Percentiles rank a stretch among this genome's conserved stretches.
Conservation (phyloP, 805 yeast species). For the Priceomyces castillae region DNA sequence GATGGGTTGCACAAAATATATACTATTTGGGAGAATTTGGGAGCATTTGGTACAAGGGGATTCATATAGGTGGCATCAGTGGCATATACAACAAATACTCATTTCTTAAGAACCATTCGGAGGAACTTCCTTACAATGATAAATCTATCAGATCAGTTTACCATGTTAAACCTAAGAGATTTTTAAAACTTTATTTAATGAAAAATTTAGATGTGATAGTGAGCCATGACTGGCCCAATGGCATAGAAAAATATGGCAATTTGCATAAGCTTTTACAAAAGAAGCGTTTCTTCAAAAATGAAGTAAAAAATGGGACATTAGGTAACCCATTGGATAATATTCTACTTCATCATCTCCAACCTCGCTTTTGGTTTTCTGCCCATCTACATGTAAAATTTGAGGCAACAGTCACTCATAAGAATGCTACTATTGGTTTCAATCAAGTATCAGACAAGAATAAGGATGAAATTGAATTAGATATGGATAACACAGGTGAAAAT, state of each 20-base stretch:
- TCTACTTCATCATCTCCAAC: conserved; percentile 53
- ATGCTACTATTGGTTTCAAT: conserved; percentile 1
- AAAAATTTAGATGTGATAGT: conserved; percentile 52
- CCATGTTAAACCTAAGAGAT: conserved; percentile 69
- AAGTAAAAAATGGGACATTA: conserved; percentile 54
- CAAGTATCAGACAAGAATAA: not conserved
- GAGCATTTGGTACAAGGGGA: conserved; percentile 69
- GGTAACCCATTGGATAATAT: conserved; percentile 72
- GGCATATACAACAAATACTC: conserved; percentile 66
- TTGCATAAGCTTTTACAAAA: conserved; percentile 42
- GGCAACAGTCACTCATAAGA: conserved; percentile 49
- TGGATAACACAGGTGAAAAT: not conserved
- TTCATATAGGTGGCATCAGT: conserved; percentile 76
- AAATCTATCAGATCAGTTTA: conserved; percentile 57
- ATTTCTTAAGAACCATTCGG: conserved; percentile 40
- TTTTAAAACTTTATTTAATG: conserved; percentile 51
- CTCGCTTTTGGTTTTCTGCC: conserved; percentile 81
- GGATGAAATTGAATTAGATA: conserved; percentile 5
- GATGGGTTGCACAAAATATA: conserved; percentile 89
- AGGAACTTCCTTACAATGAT: conserved; percentile 47
- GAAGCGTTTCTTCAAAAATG: conserved; percentile 69
- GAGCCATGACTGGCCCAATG: conserved; percentile 95
- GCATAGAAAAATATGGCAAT: conserved; percentile 67
- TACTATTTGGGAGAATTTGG: conserved; percentile 81
- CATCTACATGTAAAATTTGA: conserved; percentile 78